Conservation (phyloP, 164 flowering plant genomes). For the Annona cherimola region DNA sequence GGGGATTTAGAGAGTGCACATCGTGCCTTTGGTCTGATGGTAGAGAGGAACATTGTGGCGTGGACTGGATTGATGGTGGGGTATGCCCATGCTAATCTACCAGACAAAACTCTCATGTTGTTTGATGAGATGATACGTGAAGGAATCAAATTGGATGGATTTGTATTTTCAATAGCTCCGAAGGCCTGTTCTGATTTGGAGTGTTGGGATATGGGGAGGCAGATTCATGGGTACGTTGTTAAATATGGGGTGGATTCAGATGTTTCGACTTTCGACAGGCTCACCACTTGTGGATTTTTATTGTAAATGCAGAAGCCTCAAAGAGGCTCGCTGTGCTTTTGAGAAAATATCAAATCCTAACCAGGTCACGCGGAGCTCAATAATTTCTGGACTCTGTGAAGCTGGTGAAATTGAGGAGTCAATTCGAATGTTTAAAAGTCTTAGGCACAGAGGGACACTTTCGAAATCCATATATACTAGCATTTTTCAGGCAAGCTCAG, state of each 20-base stretch:
- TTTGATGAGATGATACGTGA: constrained; percentile 32
- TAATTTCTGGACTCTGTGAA: constrained; percentile 42
- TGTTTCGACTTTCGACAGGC: constrained; percentile 47
- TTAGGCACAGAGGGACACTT: constrained; percentile 23
- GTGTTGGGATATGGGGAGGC: constrained; percentile 30
- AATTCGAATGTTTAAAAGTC: constrained; percentile 25
- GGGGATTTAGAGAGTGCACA: constrained; percentile 37
- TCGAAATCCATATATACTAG: constrained; percentile 41
- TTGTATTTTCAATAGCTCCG: constrained; percentile 42
- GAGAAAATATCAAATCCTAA: constrained; percentile 39
- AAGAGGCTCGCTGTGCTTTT: constrained; percentile 36
- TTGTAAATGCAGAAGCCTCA: constrained; percentile 37
- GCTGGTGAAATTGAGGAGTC: constrained; percentile 34
- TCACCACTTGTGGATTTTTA: constrained; percentile 58
- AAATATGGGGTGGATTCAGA: constrained; percentile 38
- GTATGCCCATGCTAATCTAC: constrained; percentile 25
- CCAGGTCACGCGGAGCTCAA: constrained; percentile 54
- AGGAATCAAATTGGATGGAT: constrained; percentile 40
- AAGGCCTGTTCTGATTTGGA: constrained; percentile 38
- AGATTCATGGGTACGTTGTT: constrained; percentile 37
- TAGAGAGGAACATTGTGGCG: constrained; percentile 32
- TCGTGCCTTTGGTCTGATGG: constrained; percentile 28
- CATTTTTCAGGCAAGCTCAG: constrained; percentile 49
- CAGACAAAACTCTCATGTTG: constrained; percentile 27
- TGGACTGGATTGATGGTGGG: constrained; percentile 53